phyloP scores from a whole-genome alignment of 805 yeast genomes.

The Limtongozyma cylindracea region DNA sequence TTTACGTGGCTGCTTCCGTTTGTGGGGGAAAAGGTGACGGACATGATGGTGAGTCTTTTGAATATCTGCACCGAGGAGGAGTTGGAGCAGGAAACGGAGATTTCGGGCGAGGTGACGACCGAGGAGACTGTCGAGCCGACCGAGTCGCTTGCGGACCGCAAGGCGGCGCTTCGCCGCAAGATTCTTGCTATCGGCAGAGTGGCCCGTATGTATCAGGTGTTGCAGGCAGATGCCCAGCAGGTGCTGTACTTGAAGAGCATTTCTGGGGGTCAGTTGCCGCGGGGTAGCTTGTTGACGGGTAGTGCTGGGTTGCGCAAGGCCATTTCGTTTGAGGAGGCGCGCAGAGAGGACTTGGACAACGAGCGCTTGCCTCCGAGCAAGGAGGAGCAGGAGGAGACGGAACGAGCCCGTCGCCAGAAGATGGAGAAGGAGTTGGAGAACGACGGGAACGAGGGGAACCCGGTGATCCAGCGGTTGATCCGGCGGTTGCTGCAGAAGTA shows the following conservation, averaged over 20 bases:
- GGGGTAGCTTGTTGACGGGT: slow-evolving; percentile 69
- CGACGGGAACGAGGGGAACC: slow-evolving; percentile 2
- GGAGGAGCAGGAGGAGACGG: slow-evolving; percentile 23
- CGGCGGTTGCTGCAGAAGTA: no score
- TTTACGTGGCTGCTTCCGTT: slow-evolving; percentile 95
- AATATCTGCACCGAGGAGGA: slow-evolving; percentile 94
- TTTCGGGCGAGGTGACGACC: slow-evolving; percentile 1
- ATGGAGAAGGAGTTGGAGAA: slow-evolving; percentile 11
- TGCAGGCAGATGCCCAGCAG: slow-evolving; percentile 72
- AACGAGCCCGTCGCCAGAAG: slow-evolving; percentile 18
- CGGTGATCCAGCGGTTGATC: no score
- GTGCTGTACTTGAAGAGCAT: slow-evolving; percentile 55
- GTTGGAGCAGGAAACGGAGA: slow-evolving; percentile 41
- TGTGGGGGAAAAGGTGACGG: slow-evolving; percentile 90
- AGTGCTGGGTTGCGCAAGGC: slow-evolving; percentile 51
- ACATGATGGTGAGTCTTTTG: slow-evolving; percentile 70
- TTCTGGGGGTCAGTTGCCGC: slow-evolving; percentile 60
- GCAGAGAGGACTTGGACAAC: slow-evolving; percentile 51
- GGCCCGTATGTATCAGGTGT: slow-evolving; percentile 71
- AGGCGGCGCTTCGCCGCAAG: slow-evolving; percentile 51
- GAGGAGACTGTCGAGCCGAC: slow-evolving; percentile 4
- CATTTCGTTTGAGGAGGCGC: slow-evolving; percentile 67
- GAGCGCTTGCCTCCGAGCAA: slow-evolving; percentile 74
- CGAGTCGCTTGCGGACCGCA: slow-evolving; percentile 11
- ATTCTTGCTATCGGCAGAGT: slow-evolving; percentile 92